phyloP scores from a whole-genome alignment of 2,329 filamentous ascomycete genomes.

The Triangularia verruculosa region DNA sequence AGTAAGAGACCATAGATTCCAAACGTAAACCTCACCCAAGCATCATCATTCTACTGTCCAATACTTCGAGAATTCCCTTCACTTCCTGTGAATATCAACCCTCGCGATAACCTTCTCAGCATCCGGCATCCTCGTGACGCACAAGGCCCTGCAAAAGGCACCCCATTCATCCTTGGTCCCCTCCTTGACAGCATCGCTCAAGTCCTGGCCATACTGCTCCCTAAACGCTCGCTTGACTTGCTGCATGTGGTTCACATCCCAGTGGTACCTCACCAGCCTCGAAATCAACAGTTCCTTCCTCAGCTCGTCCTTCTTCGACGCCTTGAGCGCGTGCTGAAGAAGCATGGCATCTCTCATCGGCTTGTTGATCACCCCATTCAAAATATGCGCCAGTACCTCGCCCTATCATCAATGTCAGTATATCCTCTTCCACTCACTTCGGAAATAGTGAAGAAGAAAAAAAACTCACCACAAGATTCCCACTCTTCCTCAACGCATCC shows the following conservation, averaged over 20 bases:
- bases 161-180: constrained; percentile 76
- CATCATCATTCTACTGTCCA: not conserved
- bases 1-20: not conserved
- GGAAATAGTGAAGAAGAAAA: not conserved
- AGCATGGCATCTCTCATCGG: constrained; percentile 90
- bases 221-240: constrained; percentile 77
- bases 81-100: constrained; percentile 23
- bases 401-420: constrained; percentile 56
- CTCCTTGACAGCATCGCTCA: constrained; percentile 76
- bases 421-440: not conserved
- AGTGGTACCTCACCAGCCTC: constrained; percentile 83
- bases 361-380: constrained; percentile 95
- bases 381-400: constrained; percentile 88
- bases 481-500: constrained; percentile 82
- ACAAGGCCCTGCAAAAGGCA: constrained; percentile 69
- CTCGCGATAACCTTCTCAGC: constrained; percentile 54
- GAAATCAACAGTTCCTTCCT: constrained; percentile 86
- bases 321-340: constrained; percentile 82
- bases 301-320: constrained; percentile 66
- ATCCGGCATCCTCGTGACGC: constrained; percentile 59
- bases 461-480: constrained; percentile 81
- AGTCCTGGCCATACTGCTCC: constrained; percentile 68
- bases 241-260: constrained; percentile 81
- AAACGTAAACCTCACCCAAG: not conserved
- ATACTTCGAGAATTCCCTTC: not conserved